Conservation (phyloP, 768 basidiomycete genomes). For the Pleurotus cornucopiae region DNA sequence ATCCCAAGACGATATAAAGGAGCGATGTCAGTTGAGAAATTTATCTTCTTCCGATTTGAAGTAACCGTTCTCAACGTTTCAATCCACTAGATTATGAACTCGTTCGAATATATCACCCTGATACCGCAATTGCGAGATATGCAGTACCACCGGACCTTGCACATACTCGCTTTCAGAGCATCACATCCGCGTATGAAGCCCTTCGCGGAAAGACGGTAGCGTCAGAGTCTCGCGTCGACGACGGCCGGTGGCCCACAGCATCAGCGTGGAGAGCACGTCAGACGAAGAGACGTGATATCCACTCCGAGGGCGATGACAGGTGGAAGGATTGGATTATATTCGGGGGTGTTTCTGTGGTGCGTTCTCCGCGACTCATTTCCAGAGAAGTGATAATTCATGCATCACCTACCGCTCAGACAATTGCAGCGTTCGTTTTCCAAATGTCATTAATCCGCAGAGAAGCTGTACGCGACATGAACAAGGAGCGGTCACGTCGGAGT, state of each 20-base stretch:
- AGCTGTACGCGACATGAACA: background rate
- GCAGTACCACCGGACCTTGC: slow-evolving; percentile 33
- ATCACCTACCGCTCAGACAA: background rate
- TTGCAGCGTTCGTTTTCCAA: background rate
- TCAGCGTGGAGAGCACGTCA: slow-evolving; percentile 10
- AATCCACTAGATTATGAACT: slow-evolving; percentile 61
- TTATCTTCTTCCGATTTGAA: no score
- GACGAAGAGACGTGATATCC: slow-evolving; percentile 22
- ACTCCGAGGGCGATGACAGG: slow-evolving; percentile 29
- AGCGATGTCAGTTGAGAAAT: slow-evolving; percentile 48
- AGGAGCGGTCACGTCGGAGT: background rate
- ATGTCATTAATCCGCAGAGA: background rate
- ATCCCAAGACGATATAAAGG: slow-evolving; percentile 58
- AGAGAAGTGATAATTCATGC: background rate
- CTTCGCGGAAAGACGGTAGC: slow-evolving; percentile 35
- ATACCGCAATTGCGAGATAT: slow-evolving; percentile 44
- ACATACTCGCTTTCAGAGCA: slow-evolving; percentile 59
- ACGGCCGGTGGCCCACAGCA: slow-evolving; percentile 11
- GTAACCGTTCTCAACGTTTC: no score
- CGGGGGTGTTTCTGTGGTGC: slow-evolving; percentile 42
- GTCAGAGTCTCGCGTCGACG: slow-evolving; percentile 13
- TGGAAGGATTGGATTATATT: slow-evolving; percentile 51
- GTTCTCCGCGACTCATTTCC: slow-evolving; percentile 10
- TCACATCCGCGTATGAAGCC: slow-evolving; percentile 60
- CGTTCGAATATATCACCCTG: slow-evolving; percentile 69